Evolutionary conservation across 2,329 filamentous ascomycete genomes (phyloP).

Genomic region (Tetracladium maxilliforme): DNA sequence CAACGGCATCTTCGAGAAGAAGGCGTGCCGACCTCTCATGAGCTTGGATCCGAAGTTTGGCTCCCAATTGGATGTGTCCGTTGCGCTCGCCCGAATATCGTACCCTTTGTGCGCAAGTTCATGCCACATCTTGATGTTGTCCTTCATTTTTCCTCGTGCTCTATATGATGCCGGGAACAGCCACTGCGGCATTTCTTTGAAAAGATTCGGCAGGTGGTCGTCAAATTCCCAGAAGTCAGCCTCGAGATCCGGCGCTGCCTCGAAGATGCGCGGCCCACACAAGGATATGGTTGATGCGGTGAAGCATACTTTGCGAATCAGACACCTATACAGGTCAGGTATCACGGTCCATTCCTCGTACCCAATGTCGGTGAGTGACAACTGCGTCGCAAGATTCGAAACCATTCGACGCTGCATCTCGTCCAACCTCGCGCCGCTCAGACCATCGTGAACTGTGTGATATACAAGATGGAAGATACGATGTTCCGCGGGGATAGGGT

Average conservation of each 20-base stretch:
- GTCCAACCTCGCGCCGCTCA: slow-evolving; percentile 5
- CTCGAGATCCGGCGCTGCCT: slow-evolving; percentile 10
- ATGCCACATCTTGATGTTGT: slow-evolving; percentile 11
- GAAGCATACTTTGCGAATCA: slow-evolving; percentile 11
- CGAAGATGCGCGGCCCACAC: slow-evolving; percentile 12
- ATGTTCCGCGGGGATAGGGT: slow-evolving; percentile 5
- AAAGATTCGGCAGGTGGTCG: slow-evolving; percentile 6
- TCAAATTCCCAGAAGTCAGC: slow-evolving; percentile 15
- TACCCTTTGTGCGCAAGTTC: slow-evolving; percentile 7
- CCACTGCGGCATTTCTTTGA: slow-evolving; percentile 11
- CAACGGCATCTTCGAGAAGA: slow-evolving; percentile 1
- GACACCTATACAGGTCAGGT: slow-evolving; percentile 10
- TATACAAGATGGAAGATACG: slow-evolving; percentile 6
- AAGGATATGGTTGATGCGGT: slow-evolving; percentile 10
- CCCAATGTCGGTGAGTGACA: slow-evolving; percentile 2
- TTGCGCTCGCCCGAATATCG: too few species aligned
- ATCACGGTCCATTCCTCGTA: slow-evolving; percentile 8
- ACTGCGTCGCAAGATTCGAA: slow-evolving; percentile 1
- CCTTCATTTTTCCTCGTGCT: slow-evolving; percentile 9
- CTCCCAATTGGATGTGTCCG: too few species aligned
- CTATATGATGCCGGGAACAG: slow-evolving; percentile 10
- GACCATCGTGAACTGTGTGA: slow-evolving; percentile 4
- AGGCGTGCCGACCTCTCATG: slow-evolving; percentile 9
- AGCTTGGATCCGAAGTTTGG: slow-evolving; percentile 13
- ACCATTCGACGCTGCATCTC: slow-evolving; percentile 5